Base-by-base conservation (phyloP, 2,329 filamentous ascomycete species). In the Fusarium sp. region DNA sequence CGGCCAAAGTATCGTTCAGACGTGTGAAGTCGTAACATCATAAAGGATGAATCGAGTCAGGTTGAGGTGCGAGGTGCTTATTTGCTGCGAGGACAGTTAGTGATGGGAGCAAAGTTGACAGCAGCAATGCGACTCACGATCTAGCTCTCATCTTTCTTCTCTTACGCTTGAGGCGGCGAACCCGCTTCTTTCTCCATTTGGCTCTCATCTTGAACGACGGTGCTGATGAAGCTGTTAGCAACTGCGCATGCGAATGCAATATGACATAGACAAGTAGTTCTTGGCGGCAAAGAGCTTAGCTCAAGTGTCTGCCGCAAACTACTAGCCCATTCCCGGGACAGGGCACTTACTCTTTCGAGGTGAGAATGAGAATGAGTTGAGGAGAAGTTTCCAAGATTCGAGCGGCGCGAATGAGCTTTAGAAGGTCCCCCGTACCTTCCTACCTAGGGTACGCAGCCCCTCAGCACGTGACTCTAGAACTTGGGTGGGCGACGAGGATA, bases 181-280 rank as follows among this genome's bases (percentile, higher is more conserved):
- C 94, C 84, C 96, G 90, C 95, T 99, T 99, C 92, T 99, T 99
- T 89, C 95, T 96, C 96, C 96, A 98, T 89, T 98, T 98, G 82
- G 94, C 94, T 96, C 95, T 87, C 88, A 90, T 89, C 85, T 84
- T 89, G 85, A 84, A 84, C 81, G 75, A 76, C 73, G 73, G 74
- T 70, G 70, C 75, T 76, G 67, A 52, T 53, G 48, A 45, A 47
- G 27, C 37, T 55, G 65, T 74, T 71, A 73, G 74, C 68, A 70
- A 27, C 56, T 62, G 62, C 23, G 23, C 23, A 23, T 35, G 51
- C 50, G 33, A 25, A 19, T 27, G 32, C 35, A 45, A 47, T 44
- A 41, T 32, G 47, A 20, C 53, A 32, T n/a, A 35, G 45, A 39
- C 47, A 59, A 58, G 47, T 43, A 62, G 52, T 56, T 60, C 45